A percentile compares a stretch with the other conserved stretches of the same genome.
These are phyloP conservation scores for Aureobasidium zeae DNA, from an alignment of 2,329 filamentous ascomycete species.

Conservation along the genomic window DNA sequence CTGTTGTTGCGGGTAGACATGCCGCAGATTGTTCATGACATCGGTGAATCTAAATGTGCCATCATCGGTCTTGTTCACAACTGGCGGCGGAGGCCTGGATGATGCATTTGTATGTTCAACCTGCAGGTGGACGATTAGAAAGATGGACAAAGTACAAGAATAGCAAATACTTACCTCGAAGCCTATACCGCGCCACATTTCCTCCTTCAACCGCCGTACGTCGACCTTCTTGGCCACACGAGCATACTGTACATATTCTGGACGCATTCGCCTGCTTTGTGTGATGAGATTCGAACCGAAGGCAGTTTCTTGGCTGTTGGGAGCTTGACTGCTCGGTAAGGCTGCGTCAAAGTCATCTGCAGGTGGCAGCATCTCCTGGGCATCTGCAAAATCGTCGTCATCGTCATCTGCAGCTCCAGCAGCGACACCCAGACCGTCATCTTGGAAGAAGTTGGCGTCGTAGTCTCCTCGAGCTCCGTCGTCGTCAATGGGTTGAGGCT, in stretches of 20 bases:
- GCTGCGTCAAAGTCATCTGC: constrained; percentile 41
- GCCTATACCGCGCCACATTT: constrained; percentile 56
- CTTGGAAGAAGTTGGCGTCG: constrained; percentile 95
- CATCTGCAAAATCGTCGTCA: constrained; percentile 72
- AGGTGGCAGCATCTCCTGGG: constrained; percentile 68
- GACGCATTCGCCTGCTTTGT: constrained; percentile 49
- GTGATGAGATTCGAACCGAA: constrained; percentile 56
- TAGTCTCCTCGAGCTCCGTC: constrained; percentile 65
- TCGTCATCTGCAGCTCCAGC: constrained; percentile 58
- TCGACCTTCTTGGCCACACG: constrained; percentile 59
- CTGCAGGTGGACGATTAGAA: background rate
- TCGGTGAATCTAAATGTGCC: constrained; percentile 71
- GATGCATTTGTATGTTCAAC: constrained; percentile 31
- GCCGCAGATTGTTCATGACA: constrained; percentile 81
- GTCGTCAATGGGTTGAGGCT: constrained; percentile 28
- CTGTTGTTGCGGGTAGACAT: constrained; percentile 73
- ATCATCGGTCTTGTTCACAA: constrained; percentile 36
- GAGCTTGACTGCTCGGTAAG: constrained; percentile 26
- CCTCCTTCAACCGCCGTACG: constrained; percentile 53
- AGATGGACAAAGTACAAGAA: background rate
- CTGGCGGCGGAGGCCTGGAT: constrained; percentile 25
- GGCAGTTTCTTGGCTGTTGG: constrained; percentile 43
- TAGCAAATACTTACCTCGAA: constrained; percentile 28
- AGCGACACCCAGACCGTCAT: constrained; percentile 64
- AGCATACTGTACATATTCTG: constrained; percentile 58